Evolutionary conservation across 345 rosid species (phyloP).

Genomic region (Gossypium sturtianum): DNA sequence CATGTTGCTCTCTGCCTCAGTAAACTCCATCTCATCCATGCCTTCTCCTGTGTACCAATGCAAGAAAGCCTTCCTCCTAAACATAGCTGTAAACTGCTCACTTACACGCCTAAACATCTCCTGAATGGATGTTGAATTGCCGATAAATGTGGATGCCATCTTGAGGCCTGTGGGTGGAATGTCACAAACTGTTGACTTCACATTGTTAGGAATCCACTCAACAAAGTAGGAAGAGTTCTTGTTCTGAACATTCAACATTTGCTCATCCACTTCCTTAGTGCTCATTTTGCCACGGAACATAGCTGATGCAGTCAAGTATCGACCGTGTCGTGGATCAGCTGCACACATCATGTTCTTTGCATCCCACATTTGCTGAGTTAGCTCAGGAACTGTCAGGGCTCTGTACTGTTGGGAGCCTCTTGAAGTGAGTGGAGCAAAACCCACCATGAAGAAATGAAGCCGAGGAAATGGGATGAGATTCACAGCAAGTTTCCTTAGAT

Average conservation of each 20-base stretch:
- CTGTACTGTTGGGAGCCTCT: constrained; percentile 76
- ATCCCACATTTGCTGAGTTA: constrained; percentile 84
- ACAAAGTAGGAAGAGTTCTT: constrained; percentile 65
- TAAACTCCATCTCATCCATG: constrained; percentile 72
- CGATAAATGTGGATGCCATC: constrained; percentile 68
- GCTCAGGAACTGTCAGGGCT: constrained; percentile 66
- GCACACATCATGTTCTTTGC: constrained; percentile 83
- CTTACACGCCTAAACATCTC: constrained; percentile 80
- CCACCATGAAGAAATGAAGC: constrained; percentile 78
- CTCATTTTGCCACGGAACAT: constrained; percentile 81
- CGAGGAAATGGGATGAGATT: constrained; percentile 72
- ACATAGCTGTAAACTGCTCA: constrained; percentile 72
- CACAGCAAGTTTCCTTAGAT: constrained; percentile 60
- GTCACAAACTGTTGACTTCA: constrained; percentile 72
- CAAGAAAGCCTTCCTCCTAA: constrained; percentile 72
- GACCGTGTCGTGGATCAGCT: constrained; percentile 69
- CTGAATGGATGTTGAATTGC: constrained; percentile 69
- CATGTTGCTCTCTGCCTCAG: constrained; percentile 79
- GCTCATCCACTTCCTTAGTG: constrained; percentile 73
- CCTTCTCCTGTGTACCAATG: constrained; percentile 70
- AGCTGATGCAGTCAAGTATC: constrained; percentile 67
- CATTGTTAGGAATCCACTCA: constrained; percentile 73
- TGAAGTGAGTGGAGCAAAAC: constrained; percentile 77
- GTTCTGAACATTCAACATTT: constrained; percentile 70
- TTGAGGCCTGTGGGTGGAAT: constrained; percentile 69